A percentile compares a stretch with the other conserved stretches of the same genome.
phyloP scores from a whole-genome alignment of 164 flowering plant species.

The Magnolia sinica region DNA sequence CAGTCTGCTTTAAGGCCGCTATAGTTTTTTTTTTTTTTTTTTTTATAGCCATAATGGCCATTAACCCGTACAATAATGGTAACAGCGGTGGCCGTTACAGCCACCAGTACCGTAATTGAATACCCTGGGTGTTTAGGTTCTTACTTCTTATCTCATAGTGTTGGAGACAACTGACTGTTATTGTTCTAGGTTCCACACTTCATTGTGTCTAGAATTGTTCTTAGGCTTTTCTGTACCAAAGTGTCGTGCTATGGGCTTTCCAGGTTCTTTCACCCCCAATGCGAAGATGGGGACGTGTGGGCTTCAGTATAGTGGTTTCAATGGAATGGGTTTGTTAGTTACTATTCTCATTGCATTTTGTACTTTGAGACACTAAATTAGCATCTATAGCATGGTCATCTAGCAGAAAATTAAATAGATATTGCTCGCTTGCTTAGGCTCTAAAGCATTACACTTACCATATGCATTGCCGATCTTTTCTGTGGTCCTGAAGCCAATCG shows the following conservation, averaged over 20 bases:
- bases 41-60: no score
- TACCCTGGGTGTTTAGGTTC: no score
- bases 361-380: neutral
- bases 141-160: no score
- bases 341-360: neutral
- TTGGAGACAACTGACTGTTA: no score
- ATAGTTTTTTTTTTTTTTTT: no score
- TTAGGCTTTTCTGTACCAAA: neutral
- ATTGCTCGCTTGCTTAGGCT: neutral
- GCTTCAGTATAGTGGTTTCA: neutral
- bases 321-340: neutral
- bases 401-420: neutral
- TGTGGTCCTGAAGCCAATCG: conserved; percentile 45
- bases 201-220: neutral
- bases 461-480: conserved; percentile 58
- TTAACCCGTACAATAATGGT: no score
- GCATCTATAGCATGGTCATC: neutral
- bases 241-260: neutral
- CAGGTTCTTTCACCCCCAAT: neutral
- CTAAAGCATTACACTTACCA: conserved; percentile 28
- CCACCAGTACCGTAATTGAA: no score
- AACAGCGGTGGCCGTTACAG: no score
- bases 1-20: no score
- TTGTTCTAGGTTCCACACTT: neutral
- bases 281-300: neutral